Evolutionary conservation across 2,329 filamentous ascomycete genomes (phyloP).

Genomic region (Cladosporium sp.): DNA sequence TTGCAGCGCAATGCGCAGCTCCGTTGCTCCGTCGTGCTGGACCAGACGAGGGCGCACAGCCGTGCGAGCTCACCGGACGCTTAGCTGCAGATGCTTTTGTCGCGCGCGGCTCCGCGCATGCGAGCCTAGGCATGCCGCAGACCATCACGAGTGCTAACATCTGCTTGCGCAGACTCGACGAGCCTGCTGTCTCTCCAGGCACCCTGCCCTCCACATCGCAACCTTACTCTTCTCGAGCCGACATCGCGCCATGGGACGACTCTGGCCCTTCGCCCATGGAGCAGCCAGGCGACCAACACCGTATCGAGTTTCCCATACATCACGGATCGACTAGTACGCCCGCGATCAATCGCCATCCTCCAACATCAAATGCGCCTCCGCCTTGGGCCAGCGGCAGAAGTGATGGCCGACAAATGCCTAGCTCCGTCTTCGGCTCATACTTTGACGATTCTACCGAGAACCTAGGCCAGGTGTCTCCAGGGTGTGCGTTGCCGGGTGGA

Average conservation of each 20-base stretch:
- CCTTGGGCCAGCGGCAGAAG: constrained; percentile 38
- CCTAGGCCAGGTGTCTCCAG: constrained; percentile 62
- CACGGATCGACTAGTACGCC: constrained; percentile 39
- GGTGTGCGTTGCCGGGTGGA: constrained; percentile 53
- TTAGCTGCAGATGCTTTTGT: not conserved
- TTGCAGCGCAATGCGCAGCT: not conserved
- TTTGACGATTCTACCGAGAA: constrained; percentile 72
- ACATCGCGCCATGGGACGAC: constrained; percentile 48
- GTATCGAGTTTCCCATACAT: constrained; percentile 43
- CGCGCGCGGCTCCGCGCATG: constrained; percentile 17
- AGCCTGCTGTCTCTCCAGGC: constrained; percentile 38
- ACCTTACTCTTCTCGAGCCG: constrained; percentile 40
- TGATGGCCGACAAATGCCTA: constrained; percentile 32
- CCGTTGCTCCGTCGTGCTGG: not conserved
- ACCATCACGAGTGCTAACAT: constrained; percentile 21
- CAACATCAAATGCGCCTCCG: constrained; percentile 48
- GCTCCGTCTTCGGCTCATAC: constrained; percentile 52
- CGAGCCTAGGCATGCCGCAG: constrained; percentile 20
- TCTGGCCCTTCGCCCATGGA: constrained; percentile 15
- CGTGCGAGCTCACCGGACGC: constrained; percentile 5
- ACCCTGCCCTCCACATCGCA: constrained; percentile 31
- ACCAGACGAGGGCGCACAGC: not conserved
- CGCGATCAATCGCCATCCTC: constrained; percentile 36
- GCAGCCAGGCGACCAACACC: constrained; percentile 27
- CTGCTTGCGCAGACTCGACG: constrained; percentile 35